Evolutionary conservation across 768 basidiomycete species (phyloP), one percentile per base, ranked within the genome.

Genomic region (Leccinum truebloodii): DNA sequence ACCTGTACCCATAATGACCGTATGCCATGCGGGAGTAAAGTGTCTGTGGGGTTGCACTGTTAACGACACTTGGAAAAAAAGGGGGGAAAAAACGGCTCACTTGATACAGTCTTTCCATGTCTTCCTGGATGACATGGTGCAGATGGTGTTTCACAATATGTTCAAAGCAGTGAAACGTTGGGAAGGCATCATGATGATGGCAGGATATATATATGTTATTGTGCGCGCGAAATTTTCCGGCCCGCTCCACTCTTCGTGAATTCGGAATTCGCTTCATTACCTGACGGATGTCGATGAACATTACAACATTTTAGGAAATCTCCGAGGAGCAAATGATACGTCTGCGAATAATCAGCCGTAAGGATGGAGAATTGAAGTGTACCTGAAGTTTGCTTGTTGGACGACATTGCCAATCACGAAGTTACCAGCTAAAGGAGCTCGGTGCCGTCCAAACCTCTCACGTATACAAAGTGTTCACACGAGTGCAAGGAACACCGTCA

Each of bases 1-100:
- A 4, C 81, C 81, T 1, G 81, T 81, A 55, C 80, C 80, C 80
- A 81, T 81, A 30, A 77, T 71, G 18, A 80, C 77, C 12, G 80
- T 77, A 63, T 81, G 73, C 80, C 80, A 81, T 59, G 78, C 75
- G 39, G 79, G 80, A 6, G 80, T 80, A 61, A 81, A 80, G 59
- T 81, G 76, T 35, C 80, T 81, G 58, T 8, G 20, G 26, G 6
- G 18, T 20, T 35, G 22, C 34, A 16, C 8, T 9, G 39, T 69
- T 39, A 54, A 26, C 6, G 26, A 52, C 28, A 6, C 24, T 44
- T 14, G 30, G 30, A 10, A 4, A 6, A 54, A 55, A 18, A 26
- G 20, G 26, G 8, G 9, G n/a, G 9, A 4, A 16, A 26, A 24
- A 18, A 55, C 3, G 6, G n/a, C 6, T 28, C 62, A 77, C 78